A percentile compares a stretch with the other conserved stretches of the same genome.
These are phyloP conservation scores for Acer negundo DNA, from an alignment of 345 rosid species.

Conservation along the genomic window DNA sequence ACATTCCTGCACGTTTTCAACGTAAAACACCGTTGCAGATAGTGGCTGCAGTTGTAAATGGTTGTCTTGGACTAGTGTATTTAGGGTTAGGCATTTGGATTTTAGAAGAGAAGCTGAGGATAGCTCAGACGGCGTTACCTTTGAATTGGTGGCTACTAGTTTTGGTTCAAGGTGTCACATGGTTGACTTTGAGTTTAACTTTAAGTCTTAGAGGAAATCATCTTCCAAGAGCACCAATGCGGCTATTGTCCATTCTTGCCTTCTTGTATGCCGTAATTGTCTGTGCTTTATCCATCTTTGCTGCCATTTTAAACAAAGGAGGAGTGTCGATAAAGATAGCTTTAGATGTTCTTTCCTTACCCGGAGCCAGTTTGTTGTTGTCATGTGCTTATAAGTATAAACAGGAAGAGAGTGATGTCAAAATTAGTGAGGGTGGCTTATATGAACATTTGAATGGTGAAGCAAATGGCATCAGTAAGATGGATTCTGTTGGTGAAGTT, in stretches of 20 bases:
- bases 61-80: slow-evolving; percentile 59
- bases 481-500: slow-evolving; percentile 28
- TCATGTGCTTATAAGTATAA: slow-evolving; percentile 47
- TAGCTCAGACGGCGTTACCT: slow-evolving; percentile 42
- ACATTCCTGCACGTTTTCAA: slow-evolving; percentile 24
- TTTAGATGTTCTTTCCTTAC: slow-evolving; percentile 57
- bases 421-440: slow-evolving; percentile 35
- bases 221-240: slow-evolving; percentile 38
- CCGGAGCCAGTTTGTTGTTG: slow-evolving; percentile 60
- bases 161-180: slow-evolving; percentile 66
- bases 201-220: slow-evolving; percentile 44
- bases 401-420: slow-evolving; percentile 26
- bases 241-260: slow-evolving; percentile 50
- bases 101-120: slow-evolving; percentile 54
- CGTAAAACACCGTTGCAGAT: slow-evolving; percentile 41
- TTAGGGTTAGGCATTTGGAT: slow-evolving; percentile 57
- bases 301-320: slow-evolving; percentile 31
- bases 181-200: slow-evolving; percentile 53
- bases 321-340: slow-evolving; percentile 25
- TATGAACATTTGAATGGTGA: slow-evolving; percentile 59
- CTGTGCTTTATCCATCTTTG: slow-evolving; percentile 43
- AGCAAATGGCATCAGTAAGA: slow-evolving; percentile 31
- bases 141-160: slow-evolving; percentile 49
- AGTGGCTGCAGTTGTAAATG: slow-evolving; percentile 54
- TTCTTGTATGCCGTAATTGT: slow-evolving; percentile 51